Percentiles rank a stretch among this genome's conserved stretches.
Evolutionary conservation across 139 green algal species (phyloP).

Genomic region (Tetradesmus lagerheimii): DNA sequence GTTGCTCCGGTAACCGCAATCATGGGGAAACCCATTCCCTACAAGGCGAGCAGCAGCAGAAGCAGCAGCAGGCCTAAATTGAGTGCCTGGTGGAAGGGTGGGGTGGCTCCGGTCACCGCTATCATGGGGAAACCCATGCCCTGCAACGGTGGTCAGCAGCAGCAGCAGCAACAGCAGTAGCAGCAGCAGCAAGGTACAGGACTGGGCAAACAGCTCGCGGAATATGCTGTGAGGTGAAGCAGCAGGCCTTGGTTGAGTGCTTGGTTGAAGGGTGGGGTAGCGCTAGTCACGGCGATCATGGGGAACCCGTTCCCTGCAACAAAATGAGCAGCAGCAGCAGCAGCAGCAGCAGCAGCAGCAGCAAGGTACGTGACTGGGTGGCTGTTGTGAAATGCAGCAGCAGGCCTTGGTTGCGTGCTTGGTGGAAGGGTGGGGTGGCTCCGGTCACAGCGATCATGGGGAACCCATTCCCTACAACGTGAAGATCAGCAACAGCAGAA

Average conservation of each 20-base stretch:
- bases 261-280: conserved; percentile 83
- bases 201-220: not conserved
- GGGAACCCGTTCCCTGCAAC: too few relatives aligned
- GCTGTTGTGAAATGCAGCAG: not conserved
- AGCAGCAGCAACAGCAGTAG: too few relatives aligned
- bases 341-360: too few relatives aligned
- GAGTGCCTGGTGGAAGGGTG: conserved; percentile 93
- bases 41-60: too few relatives aligned
- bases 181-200: not conserved
- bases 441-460: too few relatives aligned
- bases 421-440: conserved; percentile 80
- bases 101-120: conserved; percentile 80
- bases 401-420: conserved; percentile 80
- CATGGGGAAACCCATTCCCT: too few relatives aligned
- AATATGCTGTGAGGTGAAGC: too few relatives aligned
- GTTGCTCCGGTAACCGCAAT: too few relatives aligned
- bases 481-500: too few relatives aligned
- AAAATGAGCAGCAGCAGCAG: too few relatives aligned
- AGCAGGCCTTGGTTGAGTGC: conserved; percentile 77
- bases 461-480: too few relatives aligned
- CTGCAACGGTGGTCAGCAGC: conserved; percentile 47
- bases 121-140: conserved; percentile 97
- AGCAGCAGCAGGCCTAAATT: conserved; percentile 66
- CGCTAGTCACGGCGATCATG: too few relatives aligned
- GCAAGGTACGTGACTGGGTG: not conserved